A percentile compares a stretch with the other conserved stretches of the same genome.
Conservation (phyloP, 805 yeast species). For the Dipodascus geniculatus region DNA sequence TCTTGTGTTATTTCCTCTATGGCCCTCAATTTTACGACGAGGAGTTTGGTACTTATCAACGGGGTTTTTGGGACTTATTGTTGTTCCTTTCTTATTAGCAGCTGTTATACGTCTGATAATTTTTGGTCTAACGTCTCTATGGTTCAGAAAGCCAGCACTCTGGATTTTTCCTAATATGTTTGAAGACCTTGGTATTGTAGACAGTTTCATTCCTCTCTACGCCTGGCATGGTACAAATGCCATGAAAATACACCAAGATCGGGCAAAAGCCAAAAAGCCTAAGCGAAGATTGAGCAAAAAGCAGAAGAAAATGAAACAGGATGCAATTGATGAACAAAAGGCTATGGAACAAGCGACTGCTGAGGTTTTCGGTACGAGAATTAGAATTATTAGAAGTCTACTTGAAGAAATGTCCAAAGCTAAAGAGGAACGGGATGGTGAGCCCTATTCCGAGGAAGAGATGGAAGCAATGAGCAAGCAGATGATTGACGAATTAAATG, state of each 20-base stretch:
- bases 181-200: conserved; percentile 89
- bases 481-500: neutral
- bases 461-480: neutral
- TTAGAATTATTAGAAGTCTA: neutral
- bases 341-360: neutral
- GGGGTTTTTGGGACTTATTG: conserved; percentile 61
- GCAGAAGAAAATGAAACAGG: neutral
- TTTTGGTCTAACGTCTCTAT: conserved; percentile 45
- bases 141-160: conserved; percentile 50
- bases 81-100: conserved; percentile 64
- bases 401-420: neutral
- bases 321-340: neutral
- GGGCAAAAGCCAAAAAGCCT: neutral
- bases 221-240: conserved; percentile 50
- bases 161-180: conserved; percentile 96
- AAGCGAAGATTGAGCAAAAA: neutral
- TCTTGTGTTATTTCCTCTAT: conserved; percentile 73
- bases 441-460: neutral
- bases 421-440: neutral
- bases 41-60: conserved; percentile 87
- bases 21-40: conserved; percentile 83
- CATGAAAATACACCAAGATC: neutral
- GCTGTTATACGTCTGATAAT: conserved; percentile 63
- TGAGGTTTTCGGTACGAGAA: neutral
- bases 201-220: conserved; percentile 79